Percentiles rank a stretch among this genome's conserved stretches.
Evolutionary conservation across 2,329 filamentous ascomycete genomes (phyloP).

Genomic region (Fusarium guadeloupense): DNA sequence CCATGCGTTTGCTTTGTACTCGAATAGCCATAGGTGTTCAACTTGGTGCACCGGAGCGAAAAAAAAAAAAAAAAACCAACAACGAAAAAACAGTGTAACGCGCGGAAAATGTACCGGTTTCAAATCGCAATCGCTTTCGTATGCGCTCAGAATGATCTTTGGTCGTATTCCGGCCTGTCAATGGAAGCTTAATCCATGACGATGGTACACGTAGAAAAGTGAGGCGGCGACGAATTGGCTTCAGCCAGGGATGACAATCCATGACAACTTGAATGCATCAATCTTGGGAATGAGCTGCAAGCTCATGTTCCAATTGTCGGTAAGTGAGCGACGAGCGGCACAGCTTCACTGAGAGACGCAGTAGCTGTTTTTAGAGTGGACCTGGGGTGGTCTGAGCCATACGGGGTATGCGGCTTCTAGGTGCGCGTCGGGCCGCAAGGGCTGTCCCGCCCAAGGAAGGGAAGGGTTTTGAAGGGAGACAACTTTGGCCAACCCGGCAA

Average conservation of each 20-base stretch:
- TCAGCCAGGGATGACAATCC: background rate
- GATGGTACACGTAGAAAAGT: background rate
- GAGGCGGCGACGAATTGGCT: background rate
- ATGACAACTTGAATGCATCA: background rate
- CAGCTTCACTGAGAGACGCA: slow-evolving; percentile 1
- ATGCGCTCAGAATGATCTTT: background rate
- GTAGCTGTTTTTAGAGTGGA: slow-evolving; percentile 13
- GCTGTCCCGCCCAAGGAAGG: slow-evolving; percentile 40
- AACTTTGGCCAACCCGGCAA: slow-evolving; percentile 36
- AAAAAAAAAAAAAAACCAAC: background rate
- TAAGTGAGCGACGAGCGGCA: slow-evolving; percentile 3
- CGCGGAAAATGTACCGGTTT: too few species aligned
- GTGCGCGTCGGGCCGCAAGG: slow-evolving; percentile 45
- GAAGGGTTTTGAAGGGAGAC: slow-evolving; percentile 36
- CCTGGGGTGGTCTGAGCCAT: slow-evolving; percentile 32
- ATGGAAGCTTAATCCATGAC: background rate
- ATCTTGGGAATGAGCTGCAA: background rate
- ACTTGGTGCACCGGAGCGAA: background rate
- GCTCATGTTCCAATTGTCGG: slow-evolving; percentile 11
- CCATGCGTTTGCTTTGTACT: background rate
- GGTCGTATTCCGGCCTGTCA: background rate
- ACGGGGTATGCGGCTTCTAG: slow-evolving; percentile 38
- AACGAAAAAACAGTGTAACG: too few species aligned
- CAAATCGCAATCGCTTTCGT: too few species aligned
- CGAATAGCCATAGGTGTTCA: background rate